Evolutionary conservation across 192 early-diverging fungal species (phyloP).

Genomic region (Dissophora globulifera): DNA sequence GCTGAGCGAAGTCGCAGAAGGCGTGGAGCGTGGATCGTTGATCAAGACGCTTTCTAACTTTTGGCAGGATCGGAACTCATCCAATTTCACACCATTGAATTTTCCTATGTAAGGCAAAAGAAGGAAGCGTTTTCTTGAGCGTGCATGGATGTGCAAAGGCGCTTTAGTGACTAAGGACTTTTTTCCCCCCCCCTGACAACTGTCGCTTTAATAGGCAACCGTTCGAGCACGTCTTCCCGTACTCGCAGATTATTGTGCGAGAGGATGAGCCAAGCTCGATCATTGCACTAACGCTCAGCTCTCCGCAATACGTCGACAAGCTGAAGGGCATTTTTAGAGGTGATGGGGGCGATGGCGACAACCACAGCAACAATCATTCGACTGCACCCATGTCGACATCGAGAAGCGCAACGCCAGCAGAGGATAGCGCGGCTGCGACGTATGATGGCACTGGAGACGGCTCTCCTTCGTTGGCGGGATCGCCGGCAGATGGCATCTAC

Average conservation of each 20-base stretch:
- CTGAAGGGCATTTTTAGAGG: slow-evolving; percentile 54
- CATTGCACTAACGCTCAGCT: slow-evolving; percentile 88
- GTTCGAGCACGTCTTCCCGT: slow-evolving; percentile 89
- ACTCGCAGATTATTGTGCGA: slow-evolving; percentile 86
- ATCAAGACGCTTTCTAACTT: slow-evolving; percentile 82
- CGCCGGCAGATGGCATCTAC: slow-evolving; percentile 24
- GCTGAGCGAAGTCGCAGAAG: slow-evolving; percentile 33
- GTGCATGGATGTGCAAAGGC: no score
- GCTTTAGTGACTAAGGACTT: no score
- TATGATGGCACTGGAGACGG: slow-evolving; percentile 21
- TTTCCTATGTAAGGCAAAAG: slow-evolving; percentile 81
- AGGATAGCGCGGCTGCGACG: slow-evolving; percentile 16
- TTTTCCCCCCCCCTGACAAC: background rate
- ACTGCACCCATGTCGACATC: slow-evolving; percentile 37
- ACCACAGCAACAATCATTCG: slow-evolving; percentile 49
- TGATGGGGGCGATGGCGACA: slow-evolving; percentile 7
- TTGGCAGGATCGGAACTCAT: slow-evolving; percentile 74
- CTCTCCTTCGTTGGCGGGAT: background rate
- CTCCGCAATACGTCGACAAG: slow-evolving; percentile 75
- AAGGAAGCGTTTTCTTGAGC: no score
- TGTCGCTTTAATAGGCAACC: slow-evolving; percentile 55
- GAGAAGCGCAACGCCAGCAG: slow-evolving; percentile 39
- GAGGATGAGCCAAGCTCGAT: slow-evolving; percentile 95
- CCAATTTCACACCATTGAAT: slow-evolving; percentile 73
- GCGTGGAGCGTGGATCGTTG: slow-evolving; percentile 64